These are phyloP conservation scores for Fusarium mundagurra DNA, from an alignment of 2,329 filamentous ascomycete genomes.

Conservation along the genomic window DNA sequence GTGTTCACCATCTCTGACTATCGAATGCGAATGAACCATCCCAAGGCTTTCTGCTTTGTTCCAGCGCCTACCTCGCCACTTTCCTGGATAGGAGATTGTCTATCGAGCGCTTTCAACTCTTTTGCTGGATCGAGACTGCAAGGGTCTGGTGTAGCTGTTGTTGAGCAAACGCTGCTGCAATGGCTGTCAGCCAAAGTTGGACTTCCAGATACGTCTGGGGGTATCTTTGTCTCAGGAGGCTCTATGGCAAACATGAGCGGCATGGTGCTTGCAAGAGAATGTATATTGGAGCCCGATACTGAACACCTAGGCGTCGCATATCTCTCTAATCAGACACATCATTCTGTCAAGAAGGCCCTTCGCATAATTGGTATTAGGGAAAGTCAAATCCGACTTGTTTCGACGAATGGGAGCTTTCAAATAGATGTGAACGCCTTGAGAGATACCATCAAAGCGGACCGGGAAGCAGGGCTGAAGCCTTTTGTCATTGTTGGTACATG, in stretches of 20 bases:
- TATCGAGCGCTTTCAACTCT: conserved; percentile 14
- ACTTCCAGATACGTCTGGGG: neutral
- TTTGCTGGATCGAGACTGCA: conserved; percentile 9
- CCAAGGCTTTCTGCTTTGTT: conserved; percentile 4
- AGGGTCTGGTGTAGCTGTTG: conserved; percentile 1
- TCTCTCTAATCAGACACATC: conserved; percentile 13
- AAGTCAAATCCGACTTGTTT: neutral
- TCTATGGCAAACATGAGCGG: conserved; percentile 25
- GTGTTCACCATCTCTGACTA: conserved; percentile 5
- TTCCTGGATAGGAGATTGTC: conserved; percentile 7
- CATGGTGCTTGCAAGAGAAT: conserved; percentile 7
- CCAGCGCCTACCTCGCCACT: neutral
- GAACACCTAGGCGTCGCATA: conserved; percentile 1
- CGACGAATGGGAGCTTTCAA: neutral
- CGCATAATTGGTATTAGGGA: neutral
- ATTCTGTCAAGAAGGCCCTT: conserved; percentile 6
- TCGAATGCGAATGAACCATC: conserved; percentile 14
- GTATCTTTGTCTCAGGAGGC: conserved; percentile 10
- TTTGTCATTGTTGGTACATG: conserved; percentile 7
- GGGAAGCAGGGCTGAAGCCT: neutral
- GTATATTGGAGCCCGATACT: neutral
- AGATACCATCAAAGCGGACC: neutral
- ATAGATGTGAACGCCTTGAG: neutral
- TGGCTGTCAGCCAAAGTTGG: conserved; percentile 8
- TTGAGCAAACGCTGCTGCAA: conserved; percentile 6